These are phyloP conservation scores for Xanthoconium separans DNA, from an alignment of 1,284 basidiomycete genomes.

Conservation along the genomic window DNA sequence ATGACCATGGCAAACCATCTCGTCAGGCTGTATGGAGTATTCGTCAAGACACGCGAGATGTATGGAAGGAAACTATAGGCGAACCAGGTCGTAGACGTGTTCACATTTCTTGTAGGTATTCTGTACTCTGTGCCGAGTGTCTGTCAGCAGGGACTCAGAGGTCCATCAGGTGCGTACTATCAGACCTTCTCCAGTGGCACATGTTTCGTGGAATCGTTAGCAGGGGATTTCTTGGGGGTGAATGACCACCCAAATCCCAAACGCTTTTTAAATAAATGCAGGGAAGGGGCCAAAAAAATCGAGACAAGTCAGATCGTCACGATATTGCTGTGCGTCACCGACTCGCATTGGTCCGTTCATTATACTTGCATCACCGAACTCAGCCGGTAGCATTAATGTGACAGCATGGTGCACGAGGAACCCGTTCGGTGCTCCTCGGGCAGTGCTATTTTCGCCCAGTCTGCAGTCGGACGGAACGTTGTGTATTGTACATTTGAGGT, in stretches of 20 bases:
- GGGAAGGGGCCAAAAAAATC: slow-evolving; percentile 8
- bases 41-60: slow-evolving; percentile 18
- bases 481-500: slow-evolving; percentile 23
- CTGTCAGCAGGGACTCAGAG: slow-evolving; percentile 6
- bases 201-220: slow-evolving; percentile 16
- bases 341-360: slow-evolving; percentile 27
- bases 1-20: slow-evolving; percentile 43
- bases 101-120: slow-evolving; percentile 44
- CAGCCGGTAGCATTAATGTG: slow-evolving; percentile 19
- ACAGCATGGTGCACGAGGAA: slow-evolving; percentile 27
- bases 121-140: slow-evolving; percentile 30
- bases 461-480: slow-evolving; percentile 10
- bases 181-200: slow-evolving; percentile 35
- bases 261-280: slow-evolving; percentile 32
- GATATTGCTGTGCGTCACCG: slow-evolving; percentile 23
- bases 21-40: slow-evolving; percentile 46
- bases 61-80: slow-evolving; percentile 20
- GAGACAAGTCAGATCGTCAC: slow-evolving; percentile 22
- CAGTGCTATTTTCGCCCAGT: slow-evolving; percentile 27
- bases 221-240: slow-evolving; percentile 12
- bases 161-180: neutral
- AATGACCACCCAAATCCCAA: neutral
- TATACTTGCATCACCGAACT: slow-evolving; percentile 20
- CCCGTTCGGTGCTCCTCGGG: slow-evolving; percentile 33
- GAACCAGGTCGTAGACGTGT: slow-evolving; percentile 57